Evolutionary conservation across 805 yeast species (phyloP), one percentile per base, ranked within the genome.

Genomic region (Wickerhamiella dianesei): DNA sequence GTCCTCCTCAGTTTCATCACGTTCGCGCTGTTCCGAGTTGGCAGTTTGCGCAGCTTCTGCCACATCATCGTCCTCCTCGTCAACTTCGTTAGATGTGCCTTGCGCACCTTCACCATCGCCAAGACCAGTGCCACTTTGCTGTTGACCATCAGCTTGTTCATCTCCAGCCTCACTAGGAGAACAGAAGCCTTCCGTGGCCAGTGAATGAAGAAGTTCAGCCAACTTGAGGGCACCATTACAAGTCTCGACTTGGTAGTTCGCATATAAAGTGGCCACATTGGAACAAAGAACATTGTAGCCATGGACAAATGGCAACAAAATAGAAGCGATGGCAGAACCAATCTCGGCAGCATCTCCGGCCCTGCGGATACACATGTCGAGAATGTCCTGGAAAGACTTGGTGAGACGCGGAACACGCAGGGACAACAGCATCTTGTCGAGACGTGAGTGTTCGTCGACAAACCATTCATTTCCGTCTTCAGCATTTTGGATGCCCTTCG

Each of bases 81-180:
- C 82, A 59, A 87, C 94, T 13, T 56, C 57, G 44, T 86, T 80
- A 0, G 89, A 77, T 55, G 82, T 76, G 56, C 82, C 80, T 21
- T 77, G 72, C 2, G 82, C 95, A 53, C 96, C 97, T 47, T 75
- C 79, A 20, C 97, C 98, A 57, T 89, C 92, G 35, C 98, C 98
- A 18, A 84, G 67, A 5, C 94, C 94, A 5, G 95, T 84, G 41
- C 96, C 97, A 40, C 84, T 92, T 39, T 82, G 81, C 49, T 80
- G 61, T 45, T 82, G 73, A 43, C 74, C 71, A 16, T 75, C 75
- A 50, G 76, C 77, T 48, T 47, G 53, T 22, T 56, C 57, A 14
- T 73, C 72, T 4, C 68, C 60, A 4, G 82, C 82, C 17, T 85
- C 79, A 58, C 83, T 82, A 12, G 98, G 98, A 1, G 94, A 76